Base-by-base conservation (phyloP, 1,139 yeast genomes). In the Hyphopichia buzzinii region DNA sequence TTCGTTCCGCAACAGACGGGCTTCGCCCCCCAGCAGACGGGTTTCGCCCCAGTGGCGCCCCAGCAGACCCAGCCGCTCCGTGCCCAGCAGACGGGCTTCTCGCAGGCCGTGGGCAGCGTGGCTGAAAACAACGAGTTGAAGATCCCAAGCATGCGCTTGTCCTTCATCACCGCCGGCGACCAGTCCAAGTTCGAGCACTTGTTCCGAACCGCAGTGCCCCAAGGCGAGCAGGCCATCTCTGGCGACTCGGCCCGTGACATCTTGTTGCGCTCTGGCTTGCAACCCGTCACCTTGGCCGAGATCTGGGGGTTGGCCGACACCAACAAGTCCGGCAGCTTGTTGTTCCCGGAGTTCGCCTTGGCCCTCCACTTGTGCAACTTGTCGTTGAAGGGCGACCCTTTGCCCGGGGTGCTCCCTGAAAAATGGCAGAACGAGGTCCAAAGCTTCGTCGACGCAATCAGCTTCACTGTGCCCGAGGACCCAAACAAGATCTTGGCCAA, bases 341-440 rank as follows among this genome's bases (percentile, higher is more conserved):
- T 92, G 44, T 92, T 90, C 53, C 98, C 98, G 0, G 97, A 92
- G 57, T 92, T 92, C 67, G 96, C 96, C 10, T 71, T 90, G 49
- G 95, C 96, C 13, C 80, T 92, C 72, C 95, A 88, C 57, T 72
- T 92, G 47, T 89, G 96, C 55, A 85, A 87, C 47, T 62, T 79
- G 54, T 84, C 84, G 0, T 69, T 87, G 48, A 79, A 80, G 50
- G 96, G 96, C 17, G 86, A 83, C 40, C 67, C 83, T 2, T 67
- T 90, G 39, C 97, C 98, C 1, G 69, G 71, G 27, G 70, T 68
- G 21, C 64, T 92, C 44, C 96, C 95, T 16, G 77, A 77, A 14
- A 81, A 75, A 47, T 78, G 90, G 67, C 68, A 68, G 49, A 86
- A 87, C 54, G 97, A 92, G 59, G 97, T 92, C 8, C 74, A 81